phyloP scores from a whole-genome alignment of 495 filamentous ascomycete genomes.

The Penicillium atrosanguineum region DNA sequence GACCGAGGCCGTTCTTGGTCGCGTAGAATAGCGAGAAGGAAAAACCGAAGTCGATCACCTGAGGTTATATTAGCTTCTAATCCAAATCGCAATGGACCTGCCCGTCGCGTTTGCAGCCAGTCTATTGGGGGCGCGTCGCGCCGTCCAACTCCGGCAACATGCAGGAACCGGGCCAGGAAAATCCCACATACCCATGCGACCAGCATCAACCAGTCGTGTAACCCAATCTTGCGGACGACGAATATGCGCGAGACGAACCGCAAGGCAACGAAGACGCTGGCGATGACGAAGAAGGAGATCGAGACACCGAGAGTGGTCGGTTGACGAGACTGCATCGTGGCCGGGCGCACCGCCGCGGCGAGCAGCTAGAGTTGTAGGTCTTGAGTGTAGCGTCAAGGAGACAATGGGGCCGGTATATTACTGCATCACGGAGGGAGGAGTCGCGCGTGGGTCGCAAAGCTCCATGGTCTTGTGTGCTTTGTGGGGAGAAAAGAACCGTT shows the following conservation, averaged over 20 bases:
- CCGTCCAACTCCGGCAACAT: constrained; percentile 11
- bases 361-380: background rate
- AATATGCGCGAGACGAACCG: constrained; percentile 69
- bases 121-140: background rate
- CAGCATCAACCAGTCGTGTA: constrained; percentile 83
- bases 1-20: constrained; percentile 66
- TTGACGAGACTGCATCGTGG: constrained; percentile 54
- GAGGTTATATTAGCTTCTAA: background rate
- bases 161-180: constrained; percentile 11
- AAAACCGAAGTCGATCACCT: constrained; percentile 72
- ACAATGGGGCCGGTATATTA: background rate
- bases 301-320: constrained; percentile 73
- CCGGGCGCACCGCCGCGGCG: constrained; percentile 2
- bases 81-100: background rate
- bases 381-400: background rate
- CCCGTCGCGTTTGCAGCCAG: background rate
- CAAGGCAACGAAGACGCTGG: constrained; percentile 68
- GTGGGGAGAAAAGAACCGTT: background rate
- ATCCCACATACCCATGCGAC: constrained; percentile 67
- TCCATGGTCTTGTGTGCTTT: background rate
- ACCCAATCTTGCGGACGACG: constrained; percentile 65
- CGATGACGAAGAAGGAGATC: constrained; percentile 61
- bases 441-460: background rate
- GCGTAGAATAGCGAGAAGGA: constrained; percentile 75
- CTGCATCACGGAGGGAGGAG: background rate